Evolutionary conservation across 305 asterid species (phyloP), one percentile per base, ranked within the genome.

Genomic region (Coffea humblotiana): DNA sequence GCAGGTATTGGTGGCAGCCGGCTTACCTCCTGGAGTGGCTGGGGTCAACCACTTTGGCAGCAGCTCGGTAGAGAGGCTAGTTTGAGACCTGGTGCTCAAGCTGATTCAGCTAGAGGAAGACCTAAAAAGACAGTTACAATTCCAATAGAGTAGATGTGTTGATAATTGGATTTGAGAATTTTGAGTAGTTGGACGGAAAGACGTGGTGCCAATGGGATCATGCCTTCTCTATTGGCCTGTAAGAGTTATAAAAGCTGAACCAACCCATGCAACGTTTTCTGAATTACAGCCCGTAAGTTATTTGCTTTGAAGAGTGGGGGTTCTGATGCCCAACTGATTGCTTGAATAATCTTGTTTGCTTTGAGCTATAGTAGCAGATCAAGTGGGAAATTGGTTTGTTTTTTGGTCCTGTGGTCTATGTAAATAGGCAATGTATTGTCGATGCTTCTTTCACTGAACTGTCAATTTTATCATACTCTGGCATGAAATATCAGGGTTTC

Each of bases 61-160:
- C 40, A 66, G 15, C 37, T 66, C 10, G 8, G 13, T 18, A 80
- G 83, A 23, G 40, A 71, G 27, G 47, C 61, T 61, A 37, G 66
- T 9, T 51, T 13, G 65, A 61, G 76, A 71, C 23, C 21, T 0
- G 45, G 47, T 48, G 10, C 69, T 27, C 72, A 25, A 21, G 37
- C 77, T n/a, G 77, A 56, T 16, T 60, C 84, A n/a, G 15, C 25
- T 61, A 52, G 61, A 52, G 82, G 77, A 78, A 73, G 82, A 49
- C 15, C 79, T 2, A 78, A 45, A 67, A 82, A 77, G 74, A 79
- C 78, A 15, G 79, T 78, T 2, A 61, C n/a, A 0, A 49, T 81
- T 47, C 84, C 84, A 23, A 70, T 81, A 56, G 80, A 76, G 27
- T 81, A 80, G 45, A 63, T 40, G 32, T 1, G 9, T 4, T 8